A percentile compares a stretch with the other conserved stretches of the same genome.
Conservation (phyloP, 306 rosid species). For the Citrullus colocynthis region DNA sequence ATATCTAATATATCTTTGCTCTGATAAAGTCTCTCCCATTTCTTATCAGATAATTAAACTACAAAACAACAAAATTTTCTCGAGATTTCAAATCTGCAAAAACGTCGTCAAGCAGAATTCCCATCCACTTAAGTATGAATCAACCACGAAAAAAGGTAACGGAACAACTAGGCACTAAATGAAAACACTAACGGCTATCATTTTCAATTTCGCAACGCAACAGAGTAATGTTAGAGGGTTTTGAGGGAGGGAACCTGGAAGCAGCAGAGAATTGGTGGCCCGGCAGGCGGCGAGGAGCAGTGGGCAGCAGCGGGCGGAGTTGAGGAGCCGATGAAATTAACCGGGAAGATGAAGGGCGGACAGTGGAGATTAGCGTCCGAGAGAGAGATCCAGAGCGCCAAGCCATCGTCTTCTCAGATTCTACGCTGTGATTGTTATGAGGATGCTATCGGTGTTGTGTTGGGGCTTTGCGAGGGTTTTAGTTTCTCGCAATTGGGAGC, state of each 20-base stretch:
- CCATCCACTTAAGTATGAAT: background rate
- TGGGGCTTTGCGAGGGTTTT: conserved; percentile 47
- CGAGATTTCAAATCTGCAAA: background rate
- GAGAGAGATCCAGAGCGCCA: conserved; percentile 46
- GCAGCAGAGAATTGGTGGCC: conserved; percentile 41
- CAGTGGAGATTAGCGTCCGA: conserved; percentile 47
- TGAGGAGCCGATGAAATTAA: conserved; percentile 28
- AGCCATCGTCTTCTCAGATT: conserved; percentile 23
- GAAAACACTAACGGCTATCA: background rate
- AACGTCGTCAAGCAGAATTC: background rate
- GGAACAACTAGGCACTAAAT: background rate
- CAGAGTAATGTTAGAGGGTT: background rate
- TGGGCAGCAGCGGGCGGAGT: conserved; percentile 27
- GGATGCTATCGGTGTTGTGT: background rate
- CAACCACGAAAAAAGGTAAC: background rate
- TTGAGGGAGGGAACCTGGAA: conserved; percentile 21
- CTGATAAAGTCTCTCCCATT: background rate
- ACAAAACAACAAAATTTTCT: background rate
- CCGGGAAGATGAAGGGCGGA: conserved; percentile 37
- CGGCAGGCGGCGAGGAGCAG: conserved; percentile 31
- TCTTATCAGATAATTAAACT: background rate
- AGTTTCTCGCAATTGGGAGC: background rate
- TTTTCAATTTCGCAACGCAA: background rate
- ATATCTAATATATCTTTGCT: background rate
- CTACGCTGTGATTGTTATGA: background rate